These are phyloP conservation scores for Cruciata laevipes DNA, from an alignment of 257 asterid species.

Conservation along the genomic window DNA sequence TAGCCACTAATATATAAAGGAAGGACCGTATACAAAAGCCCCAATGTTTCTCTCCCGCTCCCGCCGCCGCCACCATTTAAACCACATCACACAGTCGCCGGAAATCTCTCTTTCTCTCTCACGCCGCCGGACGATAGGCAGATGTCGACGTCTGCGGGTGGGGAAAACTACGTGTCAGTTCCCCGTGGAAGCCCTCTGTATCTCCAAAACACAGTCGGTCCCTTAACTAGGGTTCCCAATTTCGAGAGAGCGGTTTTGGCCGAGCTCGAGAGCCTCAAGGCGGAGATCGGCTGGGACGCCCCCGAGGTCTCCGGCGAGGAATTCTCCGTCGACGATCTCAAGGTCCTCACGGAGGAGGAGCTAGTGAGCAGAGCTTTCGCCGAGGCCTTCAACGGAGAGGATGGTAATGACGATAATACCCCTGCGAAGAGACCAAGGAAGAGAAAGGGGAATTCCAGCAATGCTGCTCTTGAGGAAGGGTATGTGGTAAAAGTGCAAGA, in stretches of 20 bases:
- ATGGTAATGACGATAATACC: slow-evolving; percentile 21
- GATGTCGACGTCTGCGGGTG: background rate
- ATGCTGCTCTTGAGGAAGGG: slow-evolving; percentile 46
- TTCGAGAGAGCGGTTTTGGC: slow-evolving; percentile 4
- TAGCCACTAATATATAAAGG: background rate
- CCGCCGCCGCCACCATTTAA: background rate
- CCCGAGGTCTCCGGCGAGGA: slow-evolving; percentile 42
- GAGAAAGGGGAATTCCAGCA: slow-evolving; percentile 34
- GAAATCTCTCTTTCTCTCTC: background rate
- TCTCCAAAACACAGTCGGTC: background rate
- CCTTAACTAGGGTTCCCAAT: slow-evolving; percentile 1
- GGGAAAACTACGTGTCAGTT: slow-evolving; percentile 1
- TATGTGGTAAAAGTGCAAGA: slow-evolving; percentile 68
- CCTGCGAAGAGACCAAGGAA: slow-evolving; percentile 30
- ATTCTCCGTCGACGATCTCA: slow-evolving; percentile 69
- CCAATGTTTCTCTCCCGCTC: background rate
- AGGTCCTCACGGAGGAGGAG: slow-evolving; percentile 69
- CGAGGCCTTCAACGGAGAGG: slow-evolving; percentile 66
- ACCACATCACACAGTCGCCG: background rate
- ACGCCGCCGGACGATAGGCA: background rate
- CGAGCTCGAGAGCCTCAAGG: slow-evolving; percentile 45
- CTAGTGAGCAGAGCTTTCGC: slow-evolving; percentile 65
- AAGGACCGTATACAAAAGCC: background rate
- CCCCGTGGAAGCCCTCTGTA: slow-evolving; percentile 4
- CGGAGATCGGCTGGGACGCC: slow-evolving; percentile 38